Evolutionary conservation across 129 eudicot species (phyloP), one percentile per base, ranked within the genome.

Genomic region (Pulicaria dysenterica): DNA sequence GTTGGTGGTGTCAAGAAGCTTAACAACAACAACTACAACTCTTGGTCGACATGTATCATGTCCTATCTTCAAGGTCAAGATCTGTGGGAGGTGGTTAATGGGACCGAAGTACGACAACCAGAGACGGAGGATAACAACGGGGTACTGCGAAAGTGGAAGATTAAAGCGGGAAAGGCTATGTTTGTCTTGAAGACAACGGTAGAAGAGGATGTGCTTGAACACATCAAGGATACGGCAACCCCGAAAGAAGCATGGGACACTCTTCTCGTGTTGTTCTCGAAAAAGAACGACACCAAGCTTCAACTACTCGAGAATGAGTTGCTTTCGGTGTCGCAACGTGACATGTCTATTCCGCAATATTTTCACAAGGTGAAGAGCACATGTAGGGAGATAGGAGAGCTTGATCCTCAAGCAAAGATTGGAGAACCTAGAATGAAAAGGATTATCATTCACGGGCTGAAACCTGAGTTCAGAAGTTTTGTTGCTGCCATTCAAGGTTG

Each of bases 201-300:
- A 0, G 64, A 58, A 34, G 64, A 58, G 5, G 60, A 55, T 6
- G 5, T 55, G 37, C 10, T 55, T 1, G 60, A 55, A 9, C 60
- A 55, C 19, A 16, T 55, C 10, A 17, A 9, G 1, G 10, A 55
- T 3, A 10, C 64, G 5, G 5, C 1, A 8, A 19, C 64, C 8
- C 64, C 64, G 14, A 58, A 58, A 34, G 64, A 8, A 10, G 64
- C 64, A 1, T 58, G 64, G 64, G 61, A 55, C 17, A 11, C 8
- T 17, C 9, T 55, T 9, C 3, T 37, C 1, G 61, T 5, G 31
- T 7, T 55, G 38, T 55, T 55, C 61, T 55, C 38, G 5, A 49
- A 49, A 14, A 49, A 24, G 31, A 24, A 24, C 31, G 31, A 24
- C 31, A 24, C 31, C 2, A 24, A 24, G 31, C 48, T 44, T 11